Base-by-base conservation (phyloP, 2,329 filamentous ascomycete genomes). In the Scedosporium dehoogii region DNA sequence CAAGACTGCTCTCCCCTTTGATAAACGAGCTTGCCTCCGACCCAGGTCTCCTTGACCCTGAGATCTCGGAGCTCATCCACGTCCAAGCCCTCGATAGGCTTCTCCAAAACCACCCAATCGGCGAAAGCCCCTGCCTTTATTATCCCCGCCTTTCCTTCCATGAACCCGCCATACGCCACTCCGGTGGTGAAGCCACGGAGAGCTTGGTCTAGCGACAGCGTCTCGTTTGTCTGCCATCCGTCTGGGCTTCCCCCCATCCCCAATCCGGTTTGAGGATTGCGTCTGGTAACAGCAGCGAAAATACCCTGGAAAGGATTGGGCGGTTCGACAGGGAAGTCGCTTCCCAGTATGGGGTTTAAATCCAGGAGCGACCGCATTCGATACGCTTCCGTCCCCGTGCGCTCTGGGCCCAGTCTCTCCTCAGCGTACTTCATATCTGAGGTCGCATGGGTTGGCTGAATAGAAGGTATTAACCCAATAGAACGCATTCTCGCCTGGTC, bases 371-470 rank as follows among this genome's bases (percentile, higher is more conserved):
- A 85, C 10, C 76, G 76, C 86, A 90, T 89, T 23, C 85, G 79
- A 71, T 90, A 90, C 1, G 86, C 87, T 64, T 84, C 82, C 14
- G 73, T 68, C 18, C 70, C 69, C 0, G 83, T 82, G 23, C 87
- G 81, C 25, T 78, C 72, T 9, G 69, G 67, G 0, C 87, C 87
- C 0, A 90, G 81, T 6, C 87, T 79, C 46, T 71, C 73, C 64
- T 83, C 79, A 7, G 86, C 87, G 67, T 89, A 89, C 4, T 80
- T 79, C 84, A 87, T 88, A 71, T 90, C 87, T 6, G 84, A 87
- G 3, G 87, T 90, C 23, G 87, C 86, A 68, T 90, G 87, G 0
- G 87, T 89, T 4, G 87, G 87, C 68, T 90, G 87, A 62, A 90
- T 84, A 2, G 84, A 88, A 0, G 87, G 85, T 60, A 89, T 79